A percentile compares a stretch with the other conserved stretches of the same genome.
These are phyloP conservation scores for Diaporthe vaccinii DNA, from an alignment of 2,329 filamentous ascomycete genomes.

Conservation along the genomic window DNA sequence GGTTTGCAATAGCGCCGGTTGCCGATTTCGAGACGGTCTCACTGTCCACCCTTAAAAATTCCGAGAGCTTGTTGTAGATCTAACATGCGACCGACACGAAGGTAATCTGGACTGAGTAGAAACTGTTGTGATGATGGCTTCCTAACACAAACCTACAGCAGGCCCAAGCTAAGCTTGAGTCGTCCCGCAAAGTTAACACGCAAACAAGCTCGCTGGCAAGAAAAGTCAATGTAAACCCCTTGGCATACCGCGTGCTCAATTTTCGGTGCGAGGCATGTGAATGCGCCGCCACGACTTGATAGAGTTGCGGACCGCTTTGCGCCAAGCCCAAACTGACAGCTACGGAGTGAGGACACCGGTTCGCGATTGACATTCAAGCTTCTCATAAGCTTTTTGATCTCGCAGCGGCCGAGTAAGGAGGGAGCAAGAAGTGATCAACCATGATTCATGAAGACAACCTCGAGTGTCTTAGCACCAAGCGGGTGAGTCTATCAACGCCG, in stretches of 20 bases:
- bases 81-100: neutral
- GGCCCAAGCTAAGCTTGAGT: neutral
- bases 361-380: neutral
- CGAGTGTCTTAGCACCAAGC: neutral
- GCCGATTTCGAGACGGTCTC: neutral
- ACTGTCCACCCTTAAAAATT: neutral
- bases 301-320: constrained; percentile 10
- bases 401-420: neutral
- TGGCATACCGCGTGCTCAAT: no score
- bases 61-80: neutral
- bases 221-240: neutral
- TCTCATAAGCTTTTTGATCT: constrained; percentile 14
- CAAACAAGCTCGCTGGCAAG: neutral
- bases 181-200: neutral
- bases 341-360: neutral
- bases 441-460: constrained; percentile 21
- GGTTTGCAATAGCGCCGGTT: rapidly evolving
- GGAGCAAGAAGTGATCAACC: neutral
- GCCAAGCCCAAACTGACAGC: constrained; percentile 12
- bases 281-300: neutral
- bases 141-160: neutral
- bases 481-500: constrained; percentile 19
- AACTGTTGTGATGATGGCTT: neutral
- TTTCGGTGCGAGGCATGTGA: no score
- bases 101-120: neutral